These are phyloP conservation scores for Tulasnella sp. DNA, from an alignment of 768 basidiomycete species.

Conservation along the genomic window DNA sequence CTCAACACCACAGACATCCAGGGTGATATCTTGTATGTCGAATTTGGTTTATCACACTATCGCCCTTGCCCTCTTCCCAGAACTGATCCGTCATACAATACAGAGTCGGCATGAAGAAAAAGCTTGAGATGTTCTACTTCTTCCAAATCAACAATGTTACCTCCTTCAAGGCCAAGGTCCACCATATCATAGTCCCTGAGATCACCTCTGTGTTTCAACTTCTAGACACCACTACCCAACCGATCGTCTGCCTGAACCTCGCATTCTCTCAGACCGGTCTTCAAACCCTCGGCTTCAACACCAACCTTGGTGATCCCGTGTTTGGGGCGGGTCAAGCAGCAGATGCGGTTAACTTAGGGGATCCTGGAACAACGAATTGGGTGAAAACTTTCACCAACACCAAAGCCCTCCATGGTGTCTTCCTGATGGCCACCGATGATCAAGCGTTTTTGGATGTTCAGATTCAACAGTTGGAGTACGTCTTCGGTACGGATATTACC, in stretches of 20 bases:
- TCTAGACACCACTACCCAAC: slow-evolving; percentile 14
- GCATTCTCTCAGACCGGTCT: slow-evolving; percentile 22
- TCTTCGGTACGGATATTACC: slow-evolving; percentile 3
- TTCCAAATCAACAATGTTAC: slow-evolving; percentile 23
- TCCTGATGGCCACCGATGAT: slow-evolving; percentile 40
- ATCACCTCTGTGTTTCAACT: slow-evolving; percentile 12
- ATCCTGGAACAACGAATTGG: slow-evolving; percentile 19
- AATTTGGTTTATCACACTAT: no score
- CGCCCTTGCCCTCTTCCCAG: no score
- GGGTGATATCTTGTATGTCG: slow-evolving; percentile 19
- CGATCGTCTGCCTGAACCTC: slow-evolving; percentile 21
- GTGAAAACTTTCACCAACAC: slow-evolving; percentile 19
- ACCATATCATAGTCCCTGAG: background rate
- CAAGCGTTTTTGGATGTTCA: slow-evolving; percentile 28
- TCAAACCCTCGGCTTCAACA: slow-evolving; percentile 19
- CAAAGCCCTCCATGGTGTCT: slow-evolving; percentile 37
- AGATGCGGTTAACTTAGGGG: slow-evolving; percentile 21
- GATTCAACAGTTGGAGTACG: background rate
- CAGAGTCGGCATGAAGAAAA: slow-evolving; percentile 25
- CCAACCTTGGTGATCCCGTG: slow-evolving; percentile 19
- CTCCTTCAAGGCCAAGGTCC: slow-evolving; percentile 20
- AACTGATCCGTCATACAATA: no score
- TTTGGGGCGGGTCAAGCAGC: slow-evolving; percentile 20
- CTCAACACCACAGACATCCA: slow-evolving; percentile 19
- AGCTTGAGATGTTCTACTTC: slow-evolving; percentile 21